phyloP scores from a whole-genome alignment of 805 yeast species.

The Soucietia sequanensis region DNA sequence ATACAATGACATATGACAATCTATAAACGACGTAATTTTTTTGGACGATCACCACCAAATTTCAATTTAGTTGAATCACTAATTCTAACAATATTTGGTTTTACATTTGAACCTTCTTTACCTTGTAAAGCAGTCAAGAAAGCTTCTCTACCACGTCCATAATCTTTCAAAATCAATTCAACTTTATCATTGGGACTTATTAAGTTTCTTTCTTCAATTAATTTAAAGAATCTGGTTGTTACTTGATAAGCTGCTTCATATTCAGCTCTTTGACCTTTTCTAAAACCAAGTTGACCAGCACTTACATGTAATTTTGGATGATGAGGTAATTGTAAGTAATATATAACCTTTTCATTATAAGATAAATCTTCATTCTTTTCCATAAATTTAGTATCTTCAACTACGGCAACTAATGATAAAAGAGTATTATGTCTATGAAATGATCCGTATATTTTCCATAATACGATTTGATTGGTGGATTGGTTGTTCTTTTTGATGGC shows the following conservation, averaged over 20 bases:
- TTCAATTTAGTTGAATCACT: slow-evolving; percentile 79
- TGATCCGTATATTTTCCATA: slow-evolving; percentile 71
- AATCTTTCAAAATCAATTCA: slow-evolving; percentile 76
- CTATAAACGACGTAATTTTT: slow-evolving; percentile 73
- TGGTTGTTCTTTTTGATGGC: no score
- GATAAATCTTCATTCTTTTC: slow-evolving; percentile 54
- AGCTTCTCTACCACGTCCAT: slow-evolving; percentile 88
- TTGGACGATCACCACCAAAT: slow-evolving; percentile 91
- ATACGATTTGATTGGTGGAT: slow-evolving; percentile 46
- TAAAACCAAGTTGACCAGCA: slow-evolving; percentile 87
- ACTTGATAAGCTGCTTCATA: slow-evolving; percentile 93
- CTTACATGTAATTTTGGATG: slow-evolving; percentile 64
- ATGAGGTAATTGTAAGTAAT: slow-evolving; percentile 78
- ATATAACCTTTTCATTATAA: slow-evolving; percentile 69
- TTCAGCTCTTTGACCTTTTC: slow-evolving; percentile 86
- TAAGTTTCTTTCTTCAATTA: slow-evolving; percentile 61
- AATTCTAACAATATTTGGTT: slow-evolving; percentile 65
- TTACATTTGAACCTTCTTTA: slow-evolving; percentile 75
- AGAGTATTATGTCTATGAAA: slow-evolving; percentile 84
- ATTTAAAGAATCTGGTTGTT: slow-evolving; percentile 65
- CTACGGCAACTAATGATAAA: slow-evolving; percentile 69
- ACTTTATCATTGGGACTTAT: slow-evolving; percentile 54
- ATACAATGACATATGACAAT: no score
- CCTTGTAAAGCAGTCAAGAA: slow-evolving; percentile 82
- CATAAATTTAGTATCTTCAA: slow-evolving; percentile 60